phyloP scores from a whole-genome alignment of 495 filamentous ascomycete genomes.

The Tuber brumale region DNA sequence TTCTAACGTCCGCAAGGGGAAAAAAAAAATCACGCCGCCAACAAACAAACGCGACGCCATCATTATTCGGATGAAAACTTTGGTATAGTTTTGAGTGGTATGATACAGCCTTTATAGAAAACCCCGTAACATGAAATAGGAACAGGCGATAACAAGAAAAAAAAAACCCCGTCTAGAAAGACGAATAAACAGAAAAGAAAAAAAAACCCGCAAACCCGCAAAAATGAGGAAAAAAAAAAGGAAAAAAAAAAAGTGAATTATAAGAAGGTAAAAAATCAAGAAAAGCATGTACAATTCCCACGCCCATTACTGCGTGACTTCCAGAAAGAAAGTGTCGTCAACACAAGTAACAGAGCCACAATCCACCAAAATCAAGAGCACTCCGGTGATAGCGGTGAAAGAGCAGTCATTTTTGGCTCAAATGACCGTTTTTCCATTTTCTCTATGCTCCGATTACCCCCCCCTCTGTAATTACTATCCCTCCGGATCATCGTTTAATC shows the following conservation, averaged over 20 bases:
- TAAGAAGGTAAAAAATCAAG: neutral
- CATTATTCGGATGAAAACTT: neutral
- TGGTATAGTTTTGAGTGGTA: neutral
- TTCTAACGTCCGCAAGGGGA: neutral
- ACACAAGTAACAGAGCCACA: neutral
- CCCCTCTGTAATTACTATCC: neutral
- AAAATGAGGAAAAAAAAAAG: neutral
- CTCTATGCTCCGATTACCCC: neutral
- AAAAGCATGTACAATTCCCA: constrained; percentile 2
- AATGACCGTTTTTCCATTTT: neutral
- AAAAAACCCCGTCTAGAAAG: constrained; percentile 19
- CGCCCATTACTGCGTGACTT: neutral
- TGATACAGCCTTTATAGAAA: constrained; percentile 1
- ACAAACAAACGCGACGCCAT: neutral
- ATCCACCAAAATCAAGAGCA: neutral
- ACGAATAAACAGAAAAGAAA: constrained; percentile 13
- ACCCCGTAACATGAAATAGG: constrained; percentile 6
- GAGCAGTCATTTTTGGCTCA: neutral
- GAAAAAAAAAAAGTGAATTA: neutral
- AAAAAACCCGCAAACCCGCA: constrained; percentile 22
- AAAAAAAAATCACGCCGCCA: neutral
- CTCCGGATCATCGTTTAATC: neutral
- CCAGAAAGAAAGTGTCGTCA: neutral
- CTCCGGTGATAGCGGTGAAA: neutral
- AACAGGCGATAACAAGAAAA: constrained; percentile 9